Conservation (phyloP, 768 basidiomycete species). For the Rhizopogon roseolus region DNA sequence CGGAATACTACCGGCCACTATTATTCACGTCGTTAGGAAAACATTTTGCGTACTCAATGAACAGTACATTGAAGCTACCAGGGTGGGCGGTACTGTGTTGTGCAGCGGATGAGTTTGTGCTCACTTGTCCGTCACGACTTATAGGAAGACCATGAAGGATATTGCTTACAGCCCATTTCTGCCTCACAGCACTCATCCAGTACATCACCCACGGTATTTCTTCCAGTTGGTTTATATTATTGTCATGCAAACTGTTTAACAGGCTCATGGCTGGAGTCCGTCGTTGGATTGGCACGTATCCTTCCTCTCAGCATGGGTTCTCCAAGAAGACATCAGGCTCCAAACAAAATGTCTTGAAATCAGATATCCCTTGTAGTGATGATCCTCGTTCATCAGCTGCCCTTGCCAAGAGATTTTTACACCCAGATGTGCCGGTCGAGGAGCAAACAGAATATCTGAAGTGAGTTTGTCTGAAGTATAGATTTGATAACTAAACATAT, state of each 20-base stretch:
- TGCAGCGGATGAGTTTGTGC: not conserved
- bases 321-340: conserved; percentile 33
- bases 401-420: conserved; percentile 52
- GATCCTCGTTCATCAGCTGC: conserved; percentile 45
- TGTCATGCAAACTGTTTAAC: conserved; percentile 1
- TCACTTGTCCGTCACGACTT: not conserved
- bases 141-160: conserved; percentile 65
- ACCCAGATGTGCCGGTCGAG: conserved; percentile 57
- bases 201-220: conserved; percentile 32
- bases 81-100: conserved; percentile 43
- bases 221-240: conserved; percentile 19
- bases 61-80: conserved; percentile 77
- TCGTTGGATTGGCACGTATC: conserved; percentile 66
- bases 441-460: conserved; percentile 74
- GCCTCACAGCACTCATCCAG: conserved; percentile 40
- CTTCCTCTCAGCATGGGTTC: conserved; percentile 35
- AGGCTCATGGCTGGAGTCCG: conserved; percentile 78
- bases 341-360: conserved; percentile 15
- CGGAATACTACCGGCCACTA: conserved; percentile 82
- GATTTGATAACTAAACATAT: not conserved
- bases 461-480: conserved; percentile 29
- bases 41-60: conserved; percentile 93
- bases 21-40: conserved; percentile 82
- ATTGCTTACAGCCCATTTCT: conserved; percentile 74
- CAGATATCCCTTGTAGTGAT: conserved; percentile 20